Base-by-base conservation (phyloP, 345 rosid species). In the Rhizophora apiculata region DNA sequence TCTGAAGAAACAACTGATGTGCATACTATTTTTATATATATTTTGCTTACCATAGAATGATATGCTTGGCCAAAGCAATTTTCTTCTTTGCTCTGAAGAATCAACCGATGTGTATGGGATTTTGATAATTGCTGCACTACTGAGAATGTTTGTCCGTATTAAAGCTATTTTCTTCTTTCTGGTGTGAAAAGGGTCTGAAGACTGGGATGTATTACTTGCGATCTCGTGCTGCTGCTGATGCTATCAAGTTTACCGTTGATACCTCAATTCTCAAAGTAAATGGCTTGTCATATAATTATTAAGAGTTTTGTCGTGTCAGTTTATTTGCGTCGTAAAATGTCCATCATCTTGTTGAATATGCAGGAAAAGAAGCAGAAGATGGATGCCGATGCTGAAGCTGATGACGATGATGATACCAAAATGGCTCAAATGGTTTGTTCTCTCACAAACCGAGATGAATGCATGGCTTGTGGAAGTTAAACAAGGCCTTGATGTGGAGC, bases 241-340 rank as follows among this genome's bases (percentile, higher is more conserved):
- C 99, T n/a, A 94, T 94, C 68, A 87, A 91, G 82, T 91, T 94
- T 82, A 94, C 97, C 16, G 98, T 94, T 5, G 98, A 94, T 58
- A 88, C 96, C 67, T 72, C 95, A 19, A 61, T 73, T 76, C 80
- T 87, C 8, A 81, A 86, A 69, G 98, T 94, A 85, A 79, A 13
- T 34, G 11, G 55, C 59, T 56, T 5, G 51, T 22, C 4, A 10
- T 6, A 37, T 6, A 37, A 16, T 29, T 10, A 19, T 37, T 1
- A 9, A 18, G 27, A 32, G 7, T 51, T 62, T 13, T 27, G 63
- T 27, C 1, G 5, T 63, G 22, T 31, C n/a, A 46, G 6, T 1
- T 43, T 65, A 20, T 43, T 32, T 46, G 15, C 65, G 55, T 37
- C 10, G 56, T 30, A 8, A 26, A 39, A 13, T 51, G 30, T 60